phyloP scores from a whole-genome alignment of 345 rosid species.

The Pugionium dolabratum region DNA sequence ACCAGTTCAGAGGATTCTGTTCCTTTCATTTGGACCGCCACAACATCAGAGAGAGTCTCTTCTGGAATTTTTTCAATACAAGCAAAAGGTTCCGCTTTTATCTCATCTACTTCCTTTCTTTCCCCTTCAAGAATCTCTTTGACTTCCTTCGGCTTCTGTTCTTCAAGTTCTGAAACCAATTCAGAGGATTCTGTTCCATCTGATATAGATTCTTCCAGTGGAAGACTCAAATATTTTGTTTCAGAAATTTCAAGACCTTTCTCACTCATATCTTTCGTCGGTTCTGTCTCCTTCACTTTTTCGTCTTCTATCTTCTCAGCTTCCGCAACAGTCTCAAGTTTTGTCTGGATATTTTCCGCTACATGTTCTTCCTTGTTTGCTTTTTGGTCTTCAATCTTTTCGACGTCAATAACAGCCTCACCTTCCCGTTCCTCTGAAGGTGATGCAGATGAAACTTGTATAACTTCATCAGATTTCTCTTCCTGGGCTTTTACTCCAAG shows the following conservation, averaged over 20 bases:
- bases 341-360: slow-evolving; percentile 22
- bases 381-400: slow-evolving; percentile 10
- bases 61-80: slow-evolving; percentile 1
- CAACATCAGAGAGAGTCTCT: slow-evolving; percentile 12
- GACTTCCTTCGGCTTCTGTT: neutral
- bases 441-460: slow-evolving; percentile 14
- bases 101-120: neutral
- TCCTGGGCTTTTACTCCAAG: neutral
- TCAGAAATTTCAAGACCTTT: slow-evolving; percentile 13
- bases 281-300: slow-evolving; percentile 15
- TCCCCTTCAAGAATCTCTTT: slow-evolving; percentile 2
- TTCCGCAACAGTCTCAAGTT: slow-evolving; percentile 1
- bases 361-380: slow-evolving; percentile 21
- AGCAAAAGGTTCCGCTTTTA: neutral
- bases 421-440: slow-evolving; percentile 8
- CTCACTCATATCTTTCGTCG: neutral
- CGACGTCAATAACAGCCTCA: slow-evolving; percentile 1
- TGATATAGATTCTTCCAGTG: neutral
- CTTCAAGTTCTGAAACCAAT: neutral
- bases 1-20: slow-evolving; percentile 14
- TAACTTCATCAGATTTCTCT: slow-evolving; percentile 19
- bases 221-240: slow-evolving; percentile 12
- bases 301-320: slow-evolving; percentile 4
- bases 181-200: slow-evolving; percentile 11
- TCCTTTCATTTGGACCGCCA: slow-evolving; percentile 10